These are phyloP conservation scores for Marasmius sp. DNA, from an alignment of 1,284 basidiomycete genomes.

Conservation along the genomic window DNA sequence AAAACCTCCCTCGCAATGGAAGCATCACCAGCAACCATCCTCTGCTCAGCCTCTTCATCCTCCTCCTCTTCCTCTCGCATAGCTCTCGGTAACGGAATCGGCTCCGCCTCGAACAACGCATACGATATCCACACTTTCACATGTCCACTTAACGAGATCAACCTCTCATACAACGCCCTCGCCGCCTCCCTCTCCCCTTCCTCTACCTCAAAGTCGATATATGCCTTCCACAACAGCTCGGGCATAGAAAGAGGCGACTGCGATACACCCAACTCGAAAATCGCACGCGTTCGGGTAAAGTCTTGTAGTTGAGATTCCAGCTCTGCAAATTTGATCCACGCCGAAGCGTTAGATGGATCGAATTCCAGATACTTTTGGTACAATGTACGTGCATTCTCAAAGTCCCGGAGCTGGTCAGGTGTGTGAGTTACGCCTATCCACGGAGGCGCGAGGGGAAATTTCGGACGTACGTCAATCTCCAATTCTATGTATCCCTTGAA, in stretches of 20 bases:
- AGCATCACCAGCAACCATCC: constrained; percentile 70
- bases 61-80: constrained; percentile 76
- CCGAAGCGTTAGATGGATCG: constrained; percentile 86
- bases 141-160: constrained; percentile 87
- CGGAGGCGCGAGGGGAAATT: not conserved
- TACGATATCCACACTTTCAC: constrained; percentile 91
- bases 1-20: constrained; percentile 77
- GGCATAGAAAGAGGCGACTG: constrained; percentile 96
- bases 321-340: constrained; percentile 98
- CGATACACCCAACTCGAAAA: constrained; percentile 94
- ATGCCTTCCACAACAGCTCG: constrained; percentile 96
- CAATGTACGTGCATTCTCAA: constrained; percentile 88
- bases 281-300: constrained; percentile 87
- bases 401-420: constrained; percentile 74
- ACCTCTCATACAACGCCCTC: constrained; percentile 86
- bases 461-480: constrained; percentile 73
- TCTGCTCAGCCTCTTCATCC: constrained; percentile 58
- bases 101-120: constrained; percentile 74
- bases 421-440: constrained; percentile 10
- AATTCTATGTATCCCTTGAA: constrained; percentile 95
- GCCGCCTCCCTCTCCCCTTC: constrained; percentile 90
- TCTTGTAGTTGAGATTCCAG: constrained; percentile 93
- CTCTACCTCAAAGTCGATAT: constrained; percentile 95
- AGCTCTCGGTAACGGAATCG: constrained; percentile 63
- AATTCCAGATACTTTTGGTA: constrained; percentile 97